Evolutionary conservation across 75 land plant species (phyloP).

Genomic region (Pinus tabuliformis): DNA sequence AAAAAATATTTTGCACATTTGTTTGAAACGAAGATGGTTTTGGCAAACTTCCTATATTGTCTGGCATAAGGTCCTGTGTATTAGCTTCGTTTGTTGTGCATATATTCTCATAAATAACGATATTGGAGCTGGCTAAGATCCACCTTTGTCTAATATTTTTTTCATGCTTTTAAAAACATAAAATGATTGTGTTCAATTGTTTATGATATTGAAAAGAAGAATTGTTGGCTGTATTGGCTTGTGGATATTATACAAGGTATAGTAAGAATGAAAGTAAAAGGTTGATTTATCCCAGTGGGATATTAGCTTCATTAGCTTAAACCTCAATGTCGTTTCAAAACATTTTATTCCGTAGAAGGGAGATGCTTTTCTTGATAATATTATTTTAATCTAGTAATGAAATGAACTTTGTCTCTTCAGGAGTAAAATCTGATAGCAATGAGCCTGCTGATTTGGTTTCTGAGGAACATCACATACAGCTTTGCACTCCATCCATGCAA

Average conservation of each 20-base stretch:
- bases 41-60: background rate
- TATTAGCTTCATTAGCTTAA: background rate
- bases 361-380: background rate
- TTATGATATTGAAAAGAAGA: background rate
- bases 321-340: background rate
- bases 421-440: background rate
- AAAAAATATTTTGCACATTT: too few species aligned
- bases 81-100: background rate
- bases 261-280: background rate
- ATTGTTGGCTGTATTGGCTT: background rate
- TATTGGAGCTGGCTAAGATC: background rate
- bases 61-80: background rate
- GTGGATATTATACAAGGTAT: background rate
- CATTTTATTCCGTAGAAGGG: background rate
- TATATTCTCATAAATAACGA: background rate
- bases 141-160: background rate
- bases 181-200: background rate
- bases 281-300: background rate
- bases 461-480: background rate
- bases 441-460: background rate
- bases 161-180: background rate
- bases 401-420: background rate
- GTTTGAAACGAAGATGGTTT: background rate
- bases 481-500: background rate
- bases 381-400: background rate